These are phyloP conservation scores for Cardamine chenopodiifolia DNA, from an alignment of 345 rosid species.

Conservation along the genomic window DNA sequence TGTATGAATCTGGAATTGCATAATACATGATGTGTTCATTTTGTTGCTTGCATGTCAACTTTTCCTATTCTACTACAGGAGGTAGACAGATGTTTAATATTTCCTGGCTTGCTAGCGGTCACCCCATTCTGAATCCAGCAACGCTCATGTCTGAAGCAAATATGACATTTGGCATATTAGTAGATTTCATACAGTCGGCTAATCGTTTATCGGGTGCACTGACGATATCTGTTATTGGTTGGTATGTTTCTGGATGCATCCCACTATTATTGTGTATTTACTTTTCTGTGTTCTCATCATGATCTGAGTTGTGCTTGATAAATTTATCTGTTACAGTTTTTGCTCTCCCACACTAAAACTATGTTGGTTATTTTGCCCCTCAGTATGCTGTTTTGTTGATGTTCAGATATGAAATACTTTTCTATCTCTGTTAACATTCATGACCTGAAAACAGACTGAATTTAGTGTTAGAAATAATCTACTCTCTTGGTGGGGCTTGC, in stretches of 20 bases:
- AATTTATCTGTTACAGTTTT: slow-evolving; percentile 25
- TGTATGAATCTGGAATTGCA: slow-evolving; percentile 15
- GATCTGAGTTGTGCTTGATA: slow-evolving; percentile 14
- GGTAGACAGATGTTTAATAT: slow-evolving; percentile 60
- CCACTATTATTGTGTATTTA: slow-evolving; percentile 21
- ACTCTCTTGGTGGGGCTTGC: not conserved
- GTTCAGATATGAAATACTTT: not conserved
- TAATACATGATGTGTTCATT: slow-evolving; percentile 23
- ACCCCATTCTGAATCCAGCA: slow-evolving; percentile 68
- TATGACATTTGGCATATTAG: slow-evolving; percentile 54
- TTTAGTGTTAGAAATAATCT: slow-evolving; percentile 5
- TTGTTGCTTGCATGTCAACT: slow-evolving; percentile 23
- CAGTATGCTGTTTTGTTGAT: slow-evolving; percentile 8
- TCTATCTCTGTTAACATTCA: not conserved
- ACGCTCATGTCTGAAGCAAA: slow-evolving; percentile 68
- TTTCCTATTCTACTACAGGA: slow-evolving; percentile 49
- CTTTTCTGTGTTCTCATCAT: slow-evolving; percentile 25
- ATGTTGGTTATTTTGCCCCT: not conserved
- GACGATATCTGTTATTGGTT: slow-evolving; percentile 65
- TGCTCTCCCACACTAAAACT: slow-evolving; percentile 14
- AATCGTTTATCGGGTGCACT: slow-evolving; percentile 66
- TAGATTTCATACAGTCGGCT: slow-evolving; percentile 67
- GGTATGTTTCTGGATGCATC: slow-evolving; percentile 64
- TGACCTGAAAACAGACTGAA: slow-evolving; percentile 18
- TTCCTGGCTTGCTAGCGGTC: slow-evolving; percentile 74